phyloP scores from a whole-genome alignment of 805 yeast species.

The Ogataea siamensis region DNA sequence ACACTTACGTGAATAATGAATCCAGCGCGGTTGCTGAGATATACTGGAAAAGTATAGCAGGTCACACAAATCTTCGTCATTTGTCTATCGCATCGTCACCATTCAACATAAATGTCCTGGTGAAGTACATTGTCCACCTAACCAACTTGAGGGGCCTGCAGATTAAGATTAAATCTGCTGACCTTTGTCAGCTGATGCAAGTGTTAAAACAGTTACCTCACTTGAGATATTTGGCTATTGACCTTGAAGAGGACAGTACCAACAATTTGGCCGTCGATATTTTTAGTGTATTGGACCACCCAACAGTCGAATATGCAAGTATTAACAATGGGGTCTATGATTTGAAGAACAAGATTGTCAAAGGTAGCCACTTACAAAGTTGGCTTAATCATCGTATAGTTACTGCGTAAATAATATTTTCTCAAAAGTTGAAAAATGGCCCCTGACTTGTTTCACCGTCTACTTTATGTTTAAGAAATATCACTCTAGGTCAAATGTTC shows the following conservation, averaged over 20 bases:
- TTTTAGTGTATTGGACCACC: background rate
- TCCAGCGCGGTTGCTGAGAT: background rate
- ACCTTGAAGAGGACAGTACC: too few species aligned
- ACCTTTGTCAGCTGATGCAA: background rate
- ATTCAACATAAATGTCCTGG: background rate
- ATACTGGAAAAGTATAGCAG: conserved; percentile 1
- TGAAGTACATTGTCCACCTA: background rate
- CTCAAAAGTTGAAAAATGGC: background rate
- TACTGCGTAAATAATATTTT: background rate
- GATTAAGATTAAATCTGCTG: background rate
- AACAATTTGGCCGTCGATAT: too few species aligned
- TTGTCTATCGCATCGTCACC: background rate
- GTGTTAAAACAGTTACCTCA: background rate
- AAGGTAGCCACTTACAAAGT: conserved; percentile 24
- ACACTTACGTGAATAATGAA: conserved; percentile 9
- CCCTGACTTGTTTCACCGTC: too few species aligned
- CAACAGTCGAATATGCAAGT: conserved; percentile 18
- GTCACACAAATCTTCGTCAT: conserved; percentile 1
- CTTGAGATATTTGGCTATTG: conserved; percentile 4
- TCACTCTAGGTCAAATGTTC: conserved; percentile 2
- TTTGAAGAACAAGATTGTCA: conserved; percentile 14
- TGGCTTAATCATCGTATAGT: conserved; percentile 26
- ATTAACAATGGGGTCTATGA: conserved; percentile 23
- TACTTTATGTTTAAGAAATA: too few species aligned
- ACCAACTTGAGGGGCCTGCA: background rate